Evolutionary conservation across 2,329 filamentous ascomycete genomes (phyloP).

Genomic region (Dryadomyces quercivorus): DNA sequence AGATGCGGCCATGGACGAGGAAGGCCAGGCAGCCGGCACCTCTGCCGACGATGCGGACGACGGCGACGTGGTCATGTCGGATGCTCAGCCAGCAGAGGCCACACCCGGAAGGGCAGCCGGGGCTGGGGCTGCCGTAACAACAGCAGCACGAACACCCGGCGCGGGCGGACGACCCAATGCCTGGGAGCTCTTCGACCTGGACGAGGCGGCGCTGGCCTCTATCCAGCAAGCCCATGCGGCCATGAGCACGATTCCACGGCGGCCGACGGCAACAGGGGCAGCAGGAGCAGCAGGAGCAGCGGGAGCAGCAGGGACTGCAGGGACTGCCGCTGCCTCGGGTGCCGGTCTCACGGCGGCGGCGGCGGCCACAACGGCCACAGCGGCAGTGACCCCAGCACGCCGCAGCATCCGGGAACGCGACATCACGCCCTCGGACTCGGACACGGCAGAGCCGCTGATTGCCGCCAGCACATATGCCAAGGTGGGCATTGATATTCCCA

Average conservation of each 20-base stretch:
- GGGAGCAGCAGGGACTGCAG: neutral
- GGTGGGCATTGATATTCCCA: conserved; percentile 62
- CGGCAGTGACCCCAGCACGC: conserved; percentile 11
- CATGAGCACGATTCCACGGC: neutral
- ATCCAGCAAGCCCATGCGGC: too few relatives aligned
- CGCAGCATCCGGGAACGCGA: conserved; percentile 35
- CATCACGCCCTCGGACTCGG: conserved; percentile 59
- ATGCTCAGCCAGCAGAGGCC: conserved; percentile 29
- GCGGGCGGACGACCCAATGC: neutral
- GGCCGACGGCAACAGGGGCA: neutral
- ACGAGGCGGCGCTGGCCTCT: too few relatives aligned
- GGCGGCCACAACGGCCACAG: neutral
- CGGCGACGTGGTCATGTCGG: conserved; percentile 43
- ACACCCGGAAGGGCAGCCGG: conserved; percentile 24
- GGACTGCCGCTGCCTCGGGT: neutral
- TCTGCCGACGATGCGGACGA: neutral
- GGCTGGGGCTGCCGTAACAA: conserved; percentile 16
- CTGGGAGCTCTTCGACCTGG: conserved; percentile 16
- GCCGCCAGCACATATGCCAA: conserved; percentile 50
- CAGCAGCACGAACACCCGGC: neutral
- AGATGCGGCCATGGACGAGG: conserved; percentile 12
- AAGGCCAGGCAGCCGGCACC: neutral
- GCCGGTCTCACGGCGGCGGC: neutral
- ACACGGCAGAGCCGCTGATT: conserved; percentile 56
- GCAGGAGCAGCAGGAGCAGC: neutral